Evolutionary conservation across 73 alveolate genomes (phyloP).

Genomic region (Diophrys appendiculata): DNA sequence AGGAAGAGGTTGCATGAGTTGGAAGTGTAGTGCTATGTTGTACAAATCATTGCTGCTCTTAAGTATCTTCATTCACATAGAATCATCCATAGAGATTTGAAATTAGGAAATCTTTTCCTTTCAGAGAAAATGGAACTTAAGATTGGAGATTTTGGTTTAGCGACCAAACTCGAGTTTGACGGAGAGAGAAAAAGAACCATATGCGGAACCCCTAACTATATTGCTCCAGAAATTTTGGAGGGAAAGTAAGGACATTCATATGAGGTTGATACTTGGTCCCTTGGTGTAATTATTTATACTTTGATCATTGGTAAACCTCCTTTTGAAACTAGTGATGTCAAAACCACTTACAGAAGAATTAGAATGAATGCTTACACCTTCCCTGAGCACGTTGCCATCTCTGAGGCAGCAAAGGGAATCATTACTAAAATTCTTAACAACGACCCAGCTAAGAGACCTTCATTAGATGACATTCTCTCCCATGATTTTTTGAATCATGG

Average conservation of each 20-base stretch:
- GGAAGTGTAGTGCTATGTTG: conserved; percentile 93
- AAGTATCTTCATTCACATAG: conserved; percentile 93
- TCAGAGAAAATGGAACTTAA: conserved; percentile 97
- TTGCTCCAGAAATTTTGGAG: conserved; percentile 97
- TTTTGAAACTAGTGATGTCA: conserved; percentile 91
- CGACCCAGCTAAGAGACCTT: conserved; percentile 94
- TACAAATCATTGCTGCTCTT: conserved; percentile 88
- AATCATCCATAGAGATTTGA: conserved; percentile 96
- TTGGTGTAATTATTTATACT: conserved; percentile 96
- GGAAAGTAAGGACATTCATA: conserved; percentile 94
- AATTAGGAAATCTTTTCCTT: conserved; percentile 94
- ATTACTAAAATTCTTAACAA: conserved; percentile 78
- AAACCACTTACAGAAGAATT: conserved; percentile 89
- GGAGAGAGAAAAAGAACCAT: conserved; percentile 97
- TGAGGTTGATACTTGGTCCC: conserved; percentile 98
- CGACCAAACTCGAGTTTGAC: conserved; percentile 96
- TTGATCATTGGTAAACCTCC: conserved; percentile 95
- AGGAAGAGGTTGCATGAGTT: conserved; percentile 92
- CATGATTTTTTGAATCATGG: conserved; percentile 92
- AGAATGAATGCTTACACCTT: conserved; percentile 82
- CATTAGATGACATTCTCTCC: conserved; percentile 86
- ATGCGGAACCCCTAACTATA: conserved; percentile 98
- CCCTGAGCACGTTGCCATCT: conserved; percentile 89
- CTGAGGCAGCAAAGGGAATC: conserved; percentile 90
- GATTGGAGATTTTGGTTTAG: conserved; percentile 98